Conservation (phyloP, 805 yeast species). For the Lipomyces lipofer region DNA sequence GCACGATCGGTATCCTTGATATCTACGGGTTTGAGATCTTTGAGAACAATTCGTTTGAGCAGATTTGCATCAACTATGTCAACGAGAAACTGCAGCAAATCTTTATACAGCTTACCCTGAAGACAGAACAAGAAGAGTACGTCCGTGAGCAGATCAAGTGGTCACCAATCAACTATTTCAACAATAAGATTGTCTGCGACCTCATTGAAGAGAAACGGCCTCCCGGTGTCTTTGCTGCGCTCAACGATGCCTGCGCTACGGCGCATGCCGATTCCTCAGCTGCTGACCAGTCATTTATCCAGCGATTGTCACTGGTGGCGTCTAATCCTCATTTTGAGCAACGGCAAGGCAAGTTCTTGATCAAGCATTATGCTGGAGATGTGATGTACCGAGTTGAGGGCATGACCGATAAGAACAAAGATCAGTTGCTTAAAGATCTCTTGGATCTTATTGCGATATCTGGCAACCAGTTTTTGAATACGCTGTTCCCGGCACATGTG, state of each 20-base stretch:
- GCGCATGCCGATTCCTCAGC: constrained; percentile 97
- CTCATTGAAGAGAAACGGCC: constrained; percentile 91
- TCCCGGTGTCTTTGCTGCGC: constrained; percentile 93
- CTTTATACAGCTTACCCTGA: constrained; percentile 90
- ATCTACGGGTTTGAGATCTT: constrained; percentile 97
- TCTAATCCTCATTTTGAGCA: constrained; percentile 84
- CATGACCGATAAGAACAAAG: constrained; percentile 97
- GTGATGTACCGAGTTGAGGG: constrained; percentile 86
- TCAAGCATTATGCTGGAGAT: constrained; percentile 98
- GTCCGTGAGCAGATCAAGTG: constrained; percentile 92
- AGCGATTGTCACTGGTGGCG: constrained; percentile 81
- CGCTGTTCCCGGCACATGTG: constrained; percentile 64
- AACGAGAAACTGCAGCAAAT: constrained; percentile 97
- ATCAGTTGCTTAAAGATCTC: constrained; percentile 84
- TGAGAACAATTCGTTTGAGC: constrained; percentile 94
- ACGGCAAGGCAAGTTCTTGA: constrained; percentile 80
- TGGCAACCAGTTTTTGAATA: constrained; percentile 58
- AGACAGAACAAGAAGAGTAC: constrained; percentile 97
- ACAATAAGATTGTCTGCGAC: constrained; percentile 95
- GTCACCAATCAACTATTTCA: constrained; percentile 96
- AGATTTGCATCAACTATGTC: constrained; percentile 87
- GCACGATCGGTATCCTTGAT: constrained; percentile 92
- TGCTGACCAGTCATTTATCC: constrained; percentile 95
- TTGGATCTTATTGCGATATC: constrained; percentile 77
- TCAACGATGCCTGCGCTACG: constrained; percentile 95